phyloP scores from a whole-genome alignment of 176 grass and related monocot species.

The Tillandsia leiboldiana region DNA sequence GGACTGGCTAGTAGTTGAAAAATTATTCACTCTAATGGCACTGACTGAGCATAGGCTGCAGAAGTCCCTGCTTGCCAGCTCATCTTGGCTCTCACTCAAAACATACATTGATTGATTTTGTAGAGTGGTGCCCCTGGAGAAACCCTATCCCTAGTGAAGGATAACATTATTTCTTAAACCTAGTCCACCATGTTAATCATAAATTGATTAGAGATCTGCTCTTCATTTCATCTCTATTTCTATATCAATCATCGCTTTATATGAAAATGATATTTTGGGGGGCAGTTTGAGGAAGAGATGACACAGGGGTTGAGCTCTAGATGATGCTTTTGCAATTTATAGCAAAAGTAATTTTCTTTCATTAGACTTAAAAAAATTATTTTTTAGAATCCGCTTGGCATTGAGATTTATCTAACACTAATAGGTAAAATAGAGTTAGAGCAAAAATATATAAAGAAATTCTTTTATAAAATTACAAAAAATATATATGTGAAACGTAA shows the following conservation, averaged over 20 bases:
- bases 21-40: slow-evolving; percentile 32
- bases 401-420: too few species aligned
- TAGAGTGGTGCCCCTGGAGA: not conserved
- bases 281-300: not conserved
- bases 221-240: too few species aligned
- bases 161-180: too few species aligned
- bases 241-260: too few species aligned
- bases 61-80: slow-evolving; percentile 15
- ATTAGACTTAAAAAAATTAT: not conserved
- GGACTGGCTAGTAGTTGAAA: slow-evolving; percentile 42
- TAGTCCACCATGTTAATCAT: too few species aligned
- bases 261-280: too few species aligned
- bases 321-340: too few species aligned
- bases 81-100: slow-evolving; percentile 1
- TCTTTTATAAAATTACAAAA: too few species aligned
- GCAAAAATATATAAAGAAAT: too few species aligned
- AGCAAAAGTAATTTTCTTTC: not conserved
- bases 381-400: not conserved
- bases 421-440: too few species aligned
- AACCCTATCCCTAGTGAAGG: not conserved
- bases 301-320: not conserved
- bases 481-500: too few species aligned
- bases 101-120: not conserved
- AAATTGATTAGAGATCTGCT: too few species aligned
- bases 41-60: not conserved